Percentiles rank a stretch among this genome's conserved stretches.
Evolutionary conservation across 2,329 filamentous ascomycete species (phyloP).

Genomic region (Venturia nashicola): DNA sequence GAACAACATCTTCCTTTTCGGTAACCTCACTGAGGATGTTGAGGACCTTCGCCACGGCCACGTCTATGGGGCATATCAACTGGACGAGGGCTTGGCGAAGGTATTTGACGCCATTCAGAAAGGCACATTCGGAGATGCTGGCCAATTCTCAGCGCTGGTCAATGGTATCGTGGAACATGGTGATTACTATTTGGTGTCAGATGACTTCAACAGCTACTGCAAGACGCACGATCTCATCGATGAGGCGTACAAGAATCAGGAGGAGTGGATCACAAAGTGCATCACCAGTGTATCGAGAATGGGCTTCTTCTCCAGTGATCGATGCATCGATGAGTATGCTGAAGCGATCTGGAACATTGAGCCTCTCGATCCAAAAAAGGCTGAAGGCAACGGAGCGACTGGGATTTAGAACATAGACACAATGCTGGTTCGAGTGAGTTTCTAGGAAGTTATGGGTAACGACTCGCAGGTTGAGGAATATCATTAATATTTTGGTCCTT

Average conservation of each 20-base stretch:
- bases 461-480: not conserved
- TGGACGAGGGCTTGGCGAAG: slow-evolving; percentile 64
- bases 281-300: slow-evolving; percentile 83
- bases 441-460: not conserved
- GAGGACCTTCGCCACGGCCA: slow-evolving; percentile 89
- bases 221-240: slow-evolving; percentile 86
- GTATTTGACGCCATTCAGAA: slow-evolving; percentile 77
- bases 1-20: slow-evolving; percentile 97
- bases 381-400: not conserved
- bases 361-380: slow-evolving; percentile 43
- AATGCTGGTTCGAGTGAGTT: not conserved
- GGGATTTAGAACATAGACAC: not conserved
- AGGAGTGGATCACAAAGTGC: slow-evolving; percentile 82
- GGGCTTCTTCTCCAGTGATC: slow-evolving; percentile 94
- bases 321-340: slow-evolving; percentile 95
- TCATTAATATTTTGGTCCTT: not conserved
- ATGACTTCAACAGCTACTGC: slow-evolving; percentile 93
- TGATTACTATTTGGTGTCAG: slow-evolving; percentile 94
- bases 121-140: slow-evolving; percentile 67
- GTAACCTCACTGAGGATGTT: slow-evolving; percentile 89
- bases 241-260: slow-evolving; percentile 80
- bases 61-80: slow-evolving; percentile 65
- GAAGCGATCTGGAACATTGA: slow-evolving; percentile 97
- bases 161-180: slow-evolving; percentile 82
- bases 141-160: slow-evolving; percentile 71